phyloP scores from a whole-genome alignment of 306 rosid genomes.

The Prunus salicina region DNA sequence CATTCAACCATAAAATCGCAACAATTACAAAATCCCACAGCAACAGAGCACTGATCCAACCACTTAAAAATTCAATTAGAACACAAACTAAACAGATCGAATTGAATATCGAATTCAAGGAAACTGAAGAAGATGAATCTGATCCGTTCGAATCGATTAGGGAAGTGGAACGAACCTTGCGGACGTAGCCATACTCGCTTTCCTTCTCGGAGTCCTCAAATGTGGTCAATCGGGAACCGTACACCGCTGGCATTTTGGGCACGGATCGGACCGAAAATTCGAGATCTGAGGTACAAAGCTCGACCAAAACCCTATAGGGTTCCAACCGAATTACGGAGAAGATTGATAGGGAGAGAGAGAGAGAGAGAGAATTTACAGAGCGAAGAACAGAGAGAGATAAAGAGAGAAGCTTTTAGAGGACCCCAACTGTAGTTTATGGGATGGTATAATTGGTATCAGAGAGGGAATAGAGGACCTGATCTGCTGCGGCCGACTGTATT shows the following conservation, averaged over 20 bases:
- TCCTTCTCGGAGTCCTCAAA: conserved; percentile 98
- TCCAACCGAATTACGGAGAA: conserved; percentile 28
- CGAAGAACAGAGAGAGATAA: not conserved
- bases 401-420: not conserved
- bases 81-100: conserved; percentile 3
- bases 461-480: not conserved
- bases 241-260: conserved; percentile 76
- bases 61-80: not conserved
- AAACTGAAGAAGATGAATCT: not conserved
- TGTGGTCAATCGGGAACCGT: conserved; percentile 89
- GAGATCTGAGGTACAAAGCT: conserved; percentile 20
- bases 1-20: not conserved
- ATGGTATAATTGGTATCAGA: not conserved
- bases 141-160: conserved; percentile 1
- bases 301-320: conserved; percentile 39
- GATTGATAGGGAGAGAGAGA: not conserved
- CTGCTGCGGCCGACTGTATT: not conserved
- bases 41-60: not conserved
- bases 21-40: not conserved
- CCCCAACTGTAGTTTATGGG: conserved; percentile 6
- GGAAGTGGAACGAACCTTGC: conserved; percentile 54
- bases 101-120: not conserved
- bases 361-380: not conserved
- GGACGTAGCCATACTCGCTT: conserved; percentile 98
- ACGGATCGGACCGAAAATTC: conserved; percentile 37